Evolutionary conservation across 2,329 filamentous ascomycete species (phyloP).

Genomic region (Nakataea oryzae): DNA sequence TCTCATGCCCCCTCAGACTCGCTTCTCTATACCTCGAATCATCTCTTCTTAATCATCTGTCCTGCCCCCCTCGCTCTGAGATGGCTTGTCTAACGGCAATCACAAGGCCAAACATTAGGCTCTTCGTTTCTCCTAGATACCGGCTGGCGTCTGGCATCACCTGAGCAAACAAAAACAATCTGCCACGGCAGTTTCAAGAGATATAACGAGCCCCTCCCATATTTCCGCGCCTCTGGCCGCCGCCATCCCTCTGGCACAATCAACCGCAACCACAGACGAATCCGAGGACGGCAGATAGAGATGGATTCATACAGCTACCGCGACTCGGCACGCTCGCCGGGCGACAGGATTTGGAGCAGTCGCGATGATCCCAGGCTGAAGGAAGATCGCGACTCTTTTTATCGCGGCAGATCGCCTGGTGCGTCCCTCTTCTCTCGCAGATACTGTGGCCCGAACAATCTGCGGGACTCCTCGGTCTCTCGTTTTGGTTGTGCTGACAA

Average conservation of each 20-base stretch:
- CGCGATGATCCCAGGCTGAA: constrained; percentile 42
- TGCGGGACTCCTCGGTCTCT: background rate
- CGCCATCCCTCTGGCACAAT: background rate
- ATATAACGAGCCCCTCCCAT: background rate
- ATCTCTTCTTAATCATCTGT: constrained; percentile 11
- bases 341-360: constrained; percentile 37
- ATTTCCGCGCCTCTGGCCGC: background rate
- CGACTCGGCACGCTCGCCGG: constrained; percentile 42
- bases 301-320: constrained; percentile 49
- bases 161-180: constrained; percentile 16
- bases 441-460: background rate
- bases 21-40: constrained; percentile 26
- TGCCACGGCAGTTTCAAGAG: background rate
- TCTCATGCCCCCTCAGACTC: background rate
- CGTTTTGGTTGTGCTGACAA: background rate
- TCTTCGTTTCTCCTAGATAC: constrained; percentile 15
- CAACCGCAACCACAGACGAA: background rate
- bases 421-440: constrained; percentile 24
- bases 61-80: constrained; percentile 19
- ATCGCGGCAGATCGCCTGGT: constrained; percentile 63
- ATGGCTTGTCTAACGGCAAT: constrained; percentile 46
- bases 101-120: constrained; percentile 40
- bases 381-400: constrained; percentile 43
- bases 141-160: constrained; percentile 8
- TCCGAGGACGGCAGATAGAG: constrained; percentile 2